Percentiles rank a stretch among this genome's conserved stretches.
phyloP scores from a whole-genome alignment of 202 grass and related monocot genomes.

The Eragrostis tef region DNA sequence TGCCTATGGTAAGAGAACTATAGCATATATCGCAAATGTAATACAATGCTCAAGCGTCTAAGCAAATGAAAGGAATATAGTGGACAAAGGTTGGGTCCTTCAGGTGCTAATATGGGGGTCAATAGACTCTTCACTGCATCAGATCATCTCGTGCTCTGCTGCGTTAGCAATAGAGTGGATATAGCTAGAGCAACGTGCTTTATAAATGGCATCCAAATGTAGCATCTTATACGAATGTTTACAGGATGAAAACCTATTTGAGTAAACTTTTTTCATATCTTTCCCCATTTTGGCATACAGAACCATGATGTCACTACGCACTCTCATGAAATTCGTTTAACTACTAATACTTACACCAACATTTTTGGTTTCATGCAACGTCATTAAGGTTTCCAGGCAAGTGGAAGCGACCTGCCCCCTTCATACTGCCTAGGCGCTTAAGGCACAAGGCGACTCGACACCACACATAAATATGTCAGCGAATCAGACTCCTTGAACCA shows the following conservation, averaged over 20 bases:
- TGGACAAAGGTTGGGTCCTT: not conserved
- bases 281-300: conserved; percentile 3
- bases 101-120: not conserved
- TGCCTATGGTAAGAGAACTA: conserved; percentile 1
- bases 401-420: not conserved
- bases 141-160: not conserved
- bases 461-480: not conserved
- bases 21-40: conserved; percentile 2
- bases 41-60: not conserved
- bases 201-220: conserved; percentile 7
- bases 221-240: conserved; percentile 31
- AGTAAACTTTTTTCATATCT: not conserved
- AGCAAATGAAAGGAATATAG: conserved; percentile 28
- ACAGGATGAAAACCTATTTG: conserved; percentile 14
- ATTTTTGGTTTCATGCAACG: conserved; percentile 1
- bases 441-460: not conserved
- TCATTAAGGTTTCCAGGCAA: not conserved
- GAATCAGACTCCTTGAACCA: not conserved
- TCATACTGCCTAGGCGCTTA: not conserved
- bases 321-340: not conserved
- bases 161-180: not conserved
- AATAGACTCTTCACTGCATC: conserved; percentile 17
- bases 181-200: conserved; percentile 6
- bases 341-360: conserved; percentile 1
- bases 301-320: not conserved